Evolutionary conservation across 2,329 filamentous ascomycete genomes (phyloP), one percentile per base, ranked within the genome.

Genomic region (Fusarium sp.): DNA sequence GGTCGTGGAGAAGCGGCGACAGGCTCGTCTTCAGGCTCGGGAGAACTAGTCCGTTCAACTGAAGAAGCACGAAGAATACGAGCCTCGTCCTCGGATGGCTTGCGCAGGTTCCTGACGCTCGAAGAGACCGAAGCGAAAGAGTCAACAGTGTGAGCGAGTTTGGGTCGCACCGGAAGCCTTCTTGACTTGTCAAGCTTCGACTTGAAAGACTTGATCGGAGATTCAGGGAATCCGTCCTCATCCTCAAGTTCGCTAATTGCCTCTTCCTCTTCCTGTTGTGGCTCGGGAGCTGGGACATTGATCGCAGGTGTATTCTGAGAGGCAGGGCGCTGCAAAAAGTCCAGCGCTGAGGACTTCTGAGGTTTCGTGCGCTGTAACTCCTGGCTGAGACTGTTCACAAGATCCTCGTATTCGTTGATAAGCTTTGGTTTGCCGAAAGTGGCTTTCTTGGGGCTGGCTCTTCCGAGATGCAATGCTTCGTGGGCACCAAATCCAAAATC

Each of bases 401-500:
- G 66, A 0, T 77, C 76, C 3, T 78, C 75, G 53, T 89, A 88
- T 27, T 87, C 84, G 2, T 76, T 73, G 13, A 80, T 80, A 18
- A 84, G 71, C 9, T 73, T 49, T 9, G 65, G 64, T 6, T 73
- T 70, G 15, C 67, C 64, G 5, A 76, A 48, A 7, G 72, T 70
- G 4, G 58, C 56, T 42, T 78, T 82, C 35, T 68, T 76, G 3
- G 76, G 75, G 56, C 75, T 81, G 15, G 72, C 70, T 5, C 76
- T 75, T n/a, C 83, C 80, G 2, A 86, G 73, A 7, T 84, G 83
- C 3, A 90, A 77, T 27, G 76, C 78, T 23, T 85, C 83, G 64
- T 91, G 89, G 0, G 80, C 81, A 1, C 80, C 83, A 68, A 91
- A 90, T 1, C 83, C 83, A 17, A 91, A 81, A 55, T 88, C 85